Percentiles rank a stretch among this genome's conserved stretches.
Evolutionary conservation across 305 asterid genomes (phyloP).

Genomic region (Fraxinus velutina): DNA sequence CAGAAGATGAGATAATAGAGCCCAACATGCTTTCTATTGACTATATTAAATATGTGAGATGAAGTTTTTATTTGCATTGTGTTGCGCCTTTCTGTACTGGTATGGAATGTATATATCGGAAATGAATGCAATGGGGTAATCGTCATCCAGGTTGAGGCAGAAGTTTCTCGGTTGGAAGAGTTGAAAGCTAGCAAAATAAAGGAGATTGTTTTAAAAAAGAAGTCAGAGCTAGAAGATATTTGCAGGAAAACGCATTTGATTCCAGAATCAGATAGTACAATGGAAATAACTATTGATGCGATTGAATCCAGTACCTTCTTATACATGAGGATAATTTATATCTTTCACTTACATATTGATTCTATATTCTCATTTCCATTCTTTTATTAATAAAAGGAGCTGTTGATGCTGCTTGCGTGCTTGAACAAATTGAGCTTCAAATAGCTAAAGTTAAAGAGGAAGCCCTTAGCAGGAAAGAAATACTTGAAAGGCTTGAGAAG

Average conservation of each 20-base stretch:
- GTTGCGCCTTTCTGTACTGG: neutral
- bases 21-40: conserved; percentile 43
- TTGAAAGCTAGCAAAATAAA: conserved; percentile 50
- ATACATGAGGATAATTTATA: neutral
- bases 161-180: conserved; percentile 45
- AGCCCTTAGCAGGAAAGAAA: conserved; percentile 48
- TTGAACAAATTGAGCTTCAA: conserved; percentile 46
- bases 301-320: conserved; percentile 44
- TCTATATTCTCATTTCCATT: neutral
- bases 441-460: conserved; percentile 47
- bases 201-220: conserved; percentile 49
- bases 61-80: neutral
- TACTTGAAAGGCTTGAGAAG: conserved; percentile 52
- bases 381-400: conserved; percentile 28
- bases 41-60: conserved; percentile 38
- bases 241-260: conserved; percentile 44
- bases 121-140: neutral
- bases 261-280: conserved; percentile 39
- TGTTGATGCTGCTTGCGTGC: conserved; percentile 41
- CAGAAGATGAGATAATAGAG: conserved; percentile 45
- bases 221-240: conserved; percentile 44
- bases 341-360: neutral
- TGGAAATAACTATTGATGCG: conserved; percentile 43
- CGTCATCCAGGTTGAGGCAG: conserved; percentile 40
- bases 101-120: neutral